Conservation (phyloP, 202 grass and related monocot genomes). For the Zoysia matrella region DNA sequence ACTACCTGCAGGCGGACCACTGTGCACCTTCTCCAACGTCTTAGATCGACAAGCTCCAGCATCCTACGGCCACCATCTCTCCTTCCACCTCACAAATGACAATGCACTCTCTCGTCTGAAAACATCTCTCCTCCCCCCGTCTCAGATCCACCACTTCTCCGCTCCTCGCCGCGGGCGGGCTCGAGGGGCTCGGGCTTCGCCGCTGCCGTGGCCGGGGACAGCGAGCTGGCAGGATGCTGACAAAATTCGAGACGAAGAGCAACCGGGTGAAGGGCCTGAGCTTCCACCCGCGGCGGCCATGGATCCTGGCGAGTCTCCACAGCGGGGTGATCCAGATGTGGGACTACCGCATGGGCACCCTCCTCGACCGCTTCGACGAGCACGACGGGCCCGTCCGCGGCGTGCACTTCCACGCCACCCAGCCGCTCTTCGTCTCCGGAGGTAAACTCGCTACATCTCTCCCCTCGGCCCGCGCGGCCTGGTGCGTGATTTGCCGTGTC, state of each 20-base stretch:
- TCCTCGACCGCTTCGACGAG: conserved; percentile 70
- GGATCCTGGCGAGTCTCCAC: conserved; percentile 98
- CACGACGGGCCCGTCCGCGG: conserved; percentile 90
- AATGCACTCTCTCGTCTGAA: conserved; percentile 16
- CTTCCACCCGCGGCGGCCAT: conserved; percentile 95
- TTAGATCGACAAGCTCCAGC: not conserved
- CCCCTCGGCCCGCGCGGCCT: not conserved
- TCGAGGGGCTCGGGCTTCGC: not conserved
- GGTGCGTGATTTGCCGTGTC: not conserved
- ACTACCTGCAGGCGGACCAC: not conserved
- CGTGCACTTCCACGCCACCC: conserved; percentile 95
- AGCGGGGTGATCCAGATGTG: conserved; percentile 97
- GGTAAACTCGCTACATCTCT: conserved; percentile 54
- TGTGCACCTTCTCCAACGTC: conserved; percentile 1
- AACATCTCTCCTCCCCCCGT: not conserved
- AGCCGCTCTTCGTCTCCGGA: conserved; percentile 99
- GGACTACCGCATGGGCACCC: conserved; percentile 75
- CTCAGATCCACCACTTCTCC: conserved; percentile 42
- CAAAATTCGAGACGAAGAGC: conserved; percentile 99
- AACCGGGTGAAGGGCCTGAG: conserved; percentile 97
- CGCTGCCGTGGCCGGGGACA: conserved; percentile 26
- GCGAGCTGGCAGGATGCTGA: conserved; percentile 71
- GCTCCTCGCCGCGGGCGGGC: conserved; percentile 33
- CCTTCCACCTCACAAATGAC: conserved; percentile 16
- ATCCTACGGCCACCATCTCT: conserved; percentile 22